Conservation (phyloP, 2,329 filamentous ascomycete genomes). For the Claviceps fusiformis region DNA sequence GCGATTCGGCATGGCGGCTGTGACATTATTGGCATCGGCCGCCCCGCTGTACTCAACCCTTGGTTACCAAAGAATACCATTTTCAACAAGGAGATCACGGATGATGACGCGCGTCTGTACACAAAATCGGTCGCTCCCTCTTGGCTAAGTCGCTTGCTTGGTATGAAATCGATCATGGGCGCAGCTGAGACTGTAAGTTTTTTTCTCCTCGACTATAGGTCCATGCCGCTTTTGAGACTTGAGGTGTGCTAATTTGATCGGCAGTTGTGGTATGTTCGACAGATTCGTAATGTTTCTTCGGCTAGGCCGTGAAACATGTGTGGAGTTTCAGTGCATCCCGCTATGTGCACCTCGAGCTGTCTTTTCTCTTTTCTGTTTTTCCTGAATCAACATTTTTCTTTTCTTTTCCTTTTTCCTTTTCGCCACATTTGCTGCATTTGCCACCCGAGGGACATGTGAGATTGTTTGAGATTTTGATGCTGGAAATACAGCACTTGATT, state of each 20-base stretch:
- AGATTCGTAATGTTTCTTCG: conserved; percentile 1
- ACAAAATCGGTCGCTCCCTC: conserved; percentile 12
- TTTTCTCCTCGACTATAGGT: background rate
- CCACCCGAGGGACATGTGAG: too few species aligned
- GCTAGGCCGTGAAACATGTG: background rate
- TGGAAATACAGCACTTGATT: too few species aligned
- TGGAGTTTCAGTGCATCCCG: background rate
- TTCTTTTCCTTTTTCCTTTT: too few species aligned
- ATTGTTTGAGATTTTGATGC: too few species aligned
- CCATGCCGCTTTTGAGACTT: background rate
- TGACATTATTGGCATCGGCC: conserved; percentile 27
- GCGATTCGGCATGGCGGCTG: conserved; percentile 25
- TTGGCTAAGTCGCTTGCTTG: conserved; percentile 13
- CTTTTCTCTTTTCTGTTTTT: background rate
- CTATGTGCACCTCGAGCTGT: background rate
- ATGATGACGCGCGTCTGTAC: conserved; percentile 20
- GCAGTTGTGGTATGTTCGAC: conserved; percentile 4
- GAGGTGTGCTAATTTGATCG: background rate
- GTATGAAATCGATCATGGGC: conserved; percentile 6
- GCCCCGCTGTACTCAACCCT: conserved; percentile 26
- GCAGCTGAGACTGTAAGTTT: conserved; percentile 8
- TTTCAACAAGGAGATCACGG: conserved; percentile 20
- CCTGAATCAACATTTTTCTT: too few species aligned
- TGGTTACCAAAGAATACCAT: conserved; percentile 21
- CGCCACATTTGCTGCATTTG: too few species aligned